Conservation (phyloP, 2,329 filamentous ascomycete species). For the Aphanocladium album region DNA sequence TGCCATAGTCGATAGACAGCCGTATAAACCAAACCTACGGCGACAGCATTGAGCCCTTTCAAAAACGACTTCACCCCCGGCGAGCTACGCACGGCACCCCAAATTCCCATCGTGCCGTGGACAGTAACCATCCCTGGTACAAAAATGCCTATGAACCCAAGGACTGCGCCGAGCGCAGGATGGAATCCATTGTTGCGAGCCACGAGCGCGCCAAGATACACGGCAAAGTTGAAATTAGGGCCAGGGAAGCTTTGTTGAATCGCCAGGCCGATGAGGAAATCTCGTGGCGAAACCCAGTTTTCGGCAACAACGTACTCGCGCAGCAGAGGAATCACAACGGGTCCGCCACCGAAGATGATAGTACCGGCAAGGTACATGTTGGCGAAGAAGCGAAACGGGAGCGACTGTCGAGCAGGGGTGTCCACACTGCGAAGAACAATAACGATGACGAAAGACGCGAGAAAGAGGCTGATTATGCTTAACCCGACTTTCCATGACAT, state of each 20-base stretch:
- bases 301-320: constrained; percentile 59
- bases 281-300: constrained; percentile 64
- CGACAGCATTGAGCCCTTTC: constrained; percentile 54
- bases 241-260: constrained; percentile 64
- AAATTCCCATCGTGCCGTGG: constrained; percentile 50
- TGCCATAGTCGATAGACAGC: constrained; percentile 60
- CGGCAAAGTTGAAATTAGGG: constrained; percentile 47
- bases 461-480: constrained; percentile 42
- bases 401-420: constrained; percentile 27
- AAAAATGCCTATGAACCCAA: constrained; percentile 52
- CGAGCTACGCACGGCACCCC: constrained; percentile 43
- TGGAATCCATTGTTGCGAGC: constrained; percentile 33
- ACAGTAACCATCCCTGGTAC: constrained; percentile 43
- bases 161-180: constrained; percentile 41
- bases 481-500: constrained; percentile 43
- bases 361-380: constrained; percentile 72
- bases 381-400: constrained; percentile 58
- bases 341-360: constrained; percentile 60
- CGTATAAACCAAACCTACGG: constrained; percentile 58
- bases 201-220: constrained; percentile 50
- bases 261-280: constrained; percentile 69
- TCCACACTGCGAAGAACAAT: constrained; percentile 46
- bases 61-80: constrained; percentile 45
- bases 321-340: constrained; percentile 60
- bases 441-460: constrained; percentile 51